Percentiles rank a stretch among this genome's conserved stretches.
These are phyloP conservation scores for Inga laurina DNA, from an alignment of 306 rosid genomes.

Conservation along the genomic window DNA sequence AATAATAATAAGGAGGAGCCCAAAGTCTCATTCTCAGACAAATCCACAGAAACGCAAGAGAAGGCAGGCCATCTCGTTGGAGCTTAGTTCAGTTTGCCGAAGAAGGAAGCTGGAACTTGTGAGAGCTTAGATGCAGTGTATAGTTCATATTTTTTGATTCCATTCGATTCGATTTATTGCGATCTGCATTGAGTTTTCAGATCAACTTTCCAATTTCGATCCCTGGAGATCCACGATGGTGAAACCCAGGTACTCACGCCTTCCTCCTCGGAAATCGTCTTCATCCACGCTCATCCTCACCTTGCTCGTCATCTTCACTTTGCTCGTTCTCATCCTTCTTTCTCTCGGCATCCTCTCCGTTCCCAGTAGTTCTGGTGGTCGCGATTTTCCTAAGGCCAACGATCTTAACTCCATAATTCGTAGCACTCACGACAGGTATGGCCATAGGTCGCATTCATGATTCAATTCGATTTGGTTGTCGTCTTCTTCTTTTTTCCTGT, in stretches of 20 bases:
- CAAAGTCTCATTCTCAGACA: neutral
- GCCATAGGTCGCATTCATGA: neutral
- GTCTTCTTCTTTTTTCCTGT: neutral
- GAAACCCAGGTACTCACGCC: conserved; percentile 64
- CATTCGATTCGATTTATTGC: neutral
- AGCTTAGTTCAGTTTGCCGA: neutral
- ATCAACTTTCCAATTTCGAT: neutral
- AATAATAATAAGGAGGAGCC: neutral
- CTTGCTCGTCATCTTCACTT: conserved; percentile 67
- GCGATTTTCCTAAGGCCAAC: conserved; percentile 56
- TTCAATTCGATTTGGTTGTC: neutral
- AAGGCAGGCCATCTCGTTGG: neutral
- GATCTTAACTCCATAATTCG: conserved; percentile 85
- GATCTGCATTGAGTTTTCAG: conserved; percentile 16
- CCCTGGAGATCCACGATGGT: conserved; percentile 50
- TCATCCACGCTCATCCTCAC: conserved; percentile 58
- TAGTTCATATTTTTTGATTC: neutral
- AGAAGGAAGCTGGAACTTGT: neutral
- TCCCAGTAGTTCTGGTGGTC: conserved; percentile 55
- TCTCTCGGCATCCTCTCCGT: conserved; percentile 89
- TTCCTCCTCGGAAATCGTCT: conserved; percentile 61
- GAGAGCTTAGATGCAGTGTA: neutral
- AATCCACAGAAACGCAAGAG: neutral
- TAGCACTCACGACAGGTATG: conserved; percentile 47
- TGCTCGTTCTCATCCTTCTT: conserved; percentile 79